A percentile compares a stretch with the other conserved stretches of the same genome.
Evolutionary conservation across 2,329 filamentous ascomycete species (phyloP).

Genomic region (Xylaria sp.): DNA sequence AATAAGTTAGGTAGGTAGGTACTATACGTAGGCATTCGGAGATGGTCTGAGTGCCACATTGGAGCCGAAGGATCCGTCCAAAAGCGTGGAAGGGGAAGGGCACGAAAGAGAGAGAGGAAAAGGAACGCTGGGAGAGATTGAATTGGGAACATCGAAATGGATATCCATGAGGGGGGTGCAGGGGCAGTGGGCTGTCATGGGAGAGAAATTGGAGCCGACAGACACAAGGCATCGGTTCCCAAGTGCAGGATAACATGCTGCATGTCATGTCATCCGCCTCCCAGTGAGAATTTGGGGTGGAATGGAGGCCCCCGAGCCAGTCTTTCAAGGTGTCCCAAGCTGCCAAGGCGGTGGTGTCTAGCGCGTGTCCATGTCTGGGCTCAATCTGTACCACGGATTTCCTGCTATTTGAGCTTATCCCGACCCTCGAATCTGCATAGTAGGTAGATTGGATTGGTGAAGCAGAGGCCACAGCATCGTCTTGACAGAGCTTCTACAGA

Average conservation of each 20-base stretch:
- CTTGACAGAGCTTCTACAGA: no score
- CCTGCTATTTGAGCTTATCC: no score
- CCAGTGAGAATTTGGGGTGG: neutral
- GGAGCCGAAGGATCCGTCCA: conserved; percentile 13
- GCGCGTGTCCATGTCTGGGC: neutral
- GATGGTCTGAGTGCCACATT: neutral
- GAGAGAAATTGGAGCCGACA: neutral
- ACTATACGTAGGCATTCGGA: neutral
- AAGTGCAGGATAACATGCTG: neutral
- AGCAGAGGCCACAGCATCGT: no score
- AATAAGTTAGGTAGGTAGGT: conserved; percentile 1
- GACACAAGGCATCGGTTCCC: no score
- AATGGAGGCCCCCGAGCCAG: no score
- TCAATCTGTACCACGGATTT: no score
- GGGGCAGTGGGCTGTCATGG: no score
- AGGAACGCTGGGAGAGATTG: conserved; percentile 1
- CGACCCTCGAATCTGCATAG: no score
- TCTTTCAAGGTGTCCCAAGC: neutral
- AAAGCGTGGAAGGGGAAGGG: neutral
- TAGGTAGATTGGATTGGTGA: no score
- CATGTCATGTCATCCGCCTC: neutral
- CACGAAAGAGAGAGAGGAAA: neutral
- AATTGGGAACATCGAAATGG: no score
- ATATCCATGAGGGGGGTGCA: no score
- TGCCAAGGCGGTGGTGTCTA: neutral